Evolutionary conservation across 2,329 filamentous ascomycete genomes (phyloP).

Genomic region (Arthrobotrys conoides): DNA sequence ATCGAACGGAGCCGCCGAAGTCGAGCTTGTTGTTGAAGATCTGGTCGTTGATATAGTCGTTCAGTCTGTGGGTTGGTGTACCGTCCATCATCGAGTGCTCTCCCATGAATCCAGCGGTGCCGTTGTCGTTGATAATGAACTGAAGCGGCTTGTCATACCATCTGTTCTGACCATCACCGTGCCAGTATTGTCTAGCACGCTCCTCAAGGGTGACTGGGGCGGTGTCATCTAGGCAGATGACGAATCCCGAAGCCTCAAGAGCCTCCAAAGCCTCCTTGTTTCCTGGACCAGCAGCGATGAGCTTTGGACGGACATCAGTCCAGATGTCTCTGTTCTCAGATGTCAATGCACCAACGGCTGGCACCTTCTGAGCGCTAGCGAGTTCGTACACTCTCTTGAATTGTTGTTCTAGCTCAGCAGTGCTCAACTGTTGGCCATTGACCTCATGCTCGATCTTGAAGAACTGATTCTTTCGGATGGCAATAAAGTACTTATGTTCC

Average conservation of each 20-base stretch:
- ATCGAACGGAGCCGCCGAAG: conserved; percentile 83
- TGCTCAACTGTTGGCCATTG: conserved; percentile 86
- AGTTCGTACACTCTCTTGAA: conserved; percentile 87
- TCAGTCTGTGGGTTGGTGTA: conserved; percentile 95
- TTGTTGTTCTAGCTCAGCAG: conserved; percentile 88
- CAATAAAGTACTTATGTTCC: conserved; percentile 88
- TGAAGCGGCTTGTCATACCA: conserved; percentile 99
- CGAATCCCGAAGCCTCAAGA: conserved; percentile 89
- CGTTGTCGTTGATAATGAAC: conserved; percentile 98
- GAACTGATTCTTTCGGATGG: conserved; percentile 95
- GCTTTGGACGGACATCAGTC: conserved; percentile 75
- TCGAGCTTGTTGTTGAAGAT: conserved; percentile 97
- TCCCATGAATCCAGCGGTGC: conserved; percentile 95
- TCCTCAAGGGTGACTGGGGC: conserved; percentile 93
- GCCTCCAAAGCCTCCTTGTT: conserved; percentile 84
- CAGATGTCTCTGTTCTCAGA: conserved; percentile 94
- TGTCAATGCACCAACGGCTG: conserved; percentile 86
- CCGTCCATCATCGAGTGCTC: conserved; percentile 99
- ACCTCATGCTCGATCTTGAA: conserved; percentile 90
- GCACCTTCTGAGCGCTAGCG: conserved; percentile 72
- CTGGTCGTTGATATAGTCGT: conserved; percentile 91
- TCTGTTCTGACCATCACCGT: conserved; percentile 93
- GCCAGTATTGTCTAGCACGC: conserved; percentile 96
- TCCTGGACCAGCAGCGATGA: conserved; percentile 81
- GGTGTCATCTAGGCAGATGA: conserved; percentile 93